Conservation (phyloP, 768 basidiomycete genomes). For the Lentinula lateritia region DNA sequence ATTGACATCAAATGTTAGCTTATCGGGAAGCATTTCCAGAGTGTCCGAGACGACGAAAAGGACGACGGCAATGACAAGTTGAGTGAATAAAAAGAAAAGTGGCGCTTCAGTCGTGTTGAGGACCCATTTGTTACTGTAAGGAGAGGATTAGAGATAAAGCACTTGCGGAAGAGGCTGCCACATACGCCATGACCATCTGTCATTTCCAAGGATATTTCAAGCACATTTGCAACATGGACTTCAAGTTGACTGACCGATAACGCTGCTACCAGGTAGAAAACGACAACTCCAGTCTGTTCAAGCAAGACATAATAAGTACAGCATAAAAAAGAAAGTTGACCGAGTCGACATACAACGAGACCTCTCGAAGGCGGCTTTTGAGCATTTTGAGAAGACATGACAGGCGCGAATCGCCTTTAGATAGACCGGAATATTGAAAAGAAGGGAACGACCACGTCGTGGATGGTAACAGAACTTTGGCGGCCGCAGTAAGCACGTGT, state of each 20-base stretch:
- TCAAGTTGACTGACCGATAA: slow-evolving; percentile 58
- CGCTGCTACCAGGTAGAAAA: slow-evolving; percentile 87
- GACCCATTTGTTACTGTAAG: slow-evolving; percentile 63
- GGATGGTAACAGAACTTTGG: slow-evolving; percentile 3
- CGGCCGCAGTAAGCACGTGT: not conserved
- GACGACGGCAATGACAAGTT: slow-evolving; percentile 59
- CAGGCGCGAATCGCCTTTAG: not conserved
- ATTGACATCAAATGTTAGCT: slow-evolving; percentile 56
- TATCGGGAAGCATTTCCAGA: slow-evolving; percentile 60
- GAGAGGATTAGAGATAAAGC: not conserved
- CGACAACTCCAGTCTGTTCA: slow-evolving; percentile 64
- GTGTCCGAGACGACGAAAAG: slow-evolving; percentile 55
- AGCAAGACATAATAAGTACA: slow-evolving; percentile 4
- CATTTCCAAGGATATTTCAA: not conserved
- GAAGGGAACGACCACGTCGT: not conserved
- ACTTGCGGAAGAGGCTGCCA: slow-evolving; percentile 5
- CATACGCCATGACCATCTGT: slow-evolving; percentile 89
- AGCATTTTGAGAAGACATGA: slow-evolving; percentile 23
- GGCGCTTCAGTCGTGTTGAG: slow-evolving; percentile 50
- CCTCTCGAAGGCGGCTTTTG: slow-evolving; percentile 31
- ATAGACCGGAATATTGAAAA: not conserved
- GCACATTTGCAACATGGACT: not conserved
- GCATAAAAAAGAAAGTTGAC: not conserved
- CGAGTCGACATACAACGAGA: slow-evolving; percentile 35
- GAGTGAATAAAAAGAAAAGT: slow-evolving; percentile 62